Conservation (phyloP, 164 flowering plant species). For the Amborella trichopoda region DNA sequence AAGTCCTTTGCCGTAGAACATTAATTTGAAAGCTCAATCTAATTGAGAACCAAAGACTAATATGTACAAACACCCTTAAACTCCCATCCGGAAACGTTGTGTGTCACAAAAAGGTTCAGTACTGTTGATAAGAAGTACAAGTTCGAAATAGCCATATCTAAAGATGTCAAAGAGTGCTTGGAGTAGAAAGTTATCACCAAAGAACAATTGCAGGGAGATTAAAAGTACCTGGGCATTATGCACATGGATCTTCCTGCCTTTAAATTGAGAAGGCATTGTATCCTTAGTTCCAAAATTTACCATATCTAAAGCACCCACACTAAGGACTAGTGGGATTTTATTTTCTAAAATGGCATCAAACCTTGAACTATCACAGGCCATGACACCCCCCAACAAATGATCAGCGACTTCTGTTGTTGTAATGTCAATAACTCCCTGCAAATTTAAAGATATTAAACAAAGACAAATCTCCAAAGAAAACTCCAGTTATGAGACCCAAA, state of each 20-base stretch:
- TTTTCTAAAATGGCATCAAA: conserved; percentile 77
- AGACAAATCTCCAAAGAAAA: not conserved
- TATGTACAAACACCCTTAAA: no score
- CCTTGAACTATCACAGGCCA: conserved; percentile 89
- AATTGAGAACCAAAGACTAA: no score
- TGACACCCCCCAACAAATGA: conserved; percentile 88
- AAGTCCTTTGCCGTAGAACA: no score
- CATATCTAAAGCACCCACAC: conserved; percentile 94
- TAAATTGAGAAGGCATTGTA: conserved; percentile 60
- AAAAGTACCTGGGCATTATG: conserved; percentile 82
- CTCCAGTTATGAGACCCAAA: not conserved
- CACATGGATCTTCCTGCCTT: conserved; percentile 44
- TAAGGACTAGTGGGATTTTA: conserved; percentile 66
- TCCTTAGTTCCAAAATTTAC: conserved; percentile 77
- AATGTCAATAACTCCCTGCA: conserved; percentile 82
- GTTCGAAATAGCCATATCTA: no score
- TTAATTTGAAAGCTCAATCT: no score
- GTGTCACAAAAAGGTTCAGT: no score
- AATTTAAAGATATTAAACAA: not conserved
- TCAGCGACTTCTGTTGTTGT: conserved; percentile 98
- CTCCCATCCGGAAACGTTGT: no score
- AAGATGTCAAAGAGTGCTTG: no score
- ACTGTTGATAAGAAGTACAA: no score
- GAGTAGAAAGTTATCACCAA: no score
- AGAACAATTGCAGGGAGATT: no score